Percentiles rank a stretch among this genome's conserved stretches.
Conservation (phyloP, 495 filamentous ascomycete species). For the Podospora fimiseda region DNA sequence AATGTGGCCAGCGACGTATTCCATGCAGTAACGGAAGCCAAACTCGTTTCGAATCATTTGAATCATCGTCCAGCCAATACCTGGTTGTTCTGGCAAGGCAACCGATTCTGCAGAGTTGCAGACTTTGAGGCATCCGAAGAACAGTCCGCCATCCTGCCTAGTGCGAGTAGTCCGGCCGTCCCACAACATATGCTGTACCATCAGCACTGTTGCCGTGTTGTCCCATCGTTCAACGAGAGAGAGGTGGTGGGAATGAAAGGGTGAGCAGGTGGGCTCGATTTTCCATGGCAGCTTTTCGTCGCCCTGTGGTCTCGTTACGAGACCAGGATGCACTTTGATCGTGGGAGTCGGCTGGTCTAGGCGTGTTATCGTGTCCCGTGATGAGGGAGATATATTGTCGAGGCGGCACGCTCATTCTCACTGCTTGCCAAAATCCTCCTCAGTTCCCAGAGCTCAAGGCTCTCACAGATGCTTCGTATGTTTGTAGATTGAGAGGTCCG, state of each 20-base stretch:
- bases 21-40: background rate
- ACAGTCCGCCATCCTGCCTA: background rate
- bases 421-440: background rate
- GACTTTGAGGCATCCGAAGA: background rate
- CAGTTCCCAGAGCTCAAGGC: slow-evolving; percentile 4
- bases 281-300: no score
- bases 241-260: no score
- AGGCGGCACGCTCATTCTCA: no score
- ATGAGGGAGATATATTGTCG: no score
- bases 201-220: background rate
- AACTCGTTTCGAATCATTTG: background rate
- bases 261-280: no score
- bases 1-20: no score
- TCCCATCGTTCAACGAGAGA: background rate
- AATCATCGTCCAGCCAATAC: background rate
- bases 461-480: slow-evolving; percentile 51
- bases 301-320: no score
- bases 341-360: no score
- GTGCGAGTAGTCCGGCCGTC: slow-evolving; percentile 4
- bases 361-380: no score
- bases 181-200: slow-evolving; percentile 22
- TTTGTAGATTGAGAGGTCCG: slow-evolving; percentile 53
- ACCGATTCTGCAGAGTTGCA: background rate
- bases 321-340: no score
- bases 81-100: background rate